phyloP scores from a whole-genome alignment of 805 yeast species.

The Ogataea pignaliae region DNA sequence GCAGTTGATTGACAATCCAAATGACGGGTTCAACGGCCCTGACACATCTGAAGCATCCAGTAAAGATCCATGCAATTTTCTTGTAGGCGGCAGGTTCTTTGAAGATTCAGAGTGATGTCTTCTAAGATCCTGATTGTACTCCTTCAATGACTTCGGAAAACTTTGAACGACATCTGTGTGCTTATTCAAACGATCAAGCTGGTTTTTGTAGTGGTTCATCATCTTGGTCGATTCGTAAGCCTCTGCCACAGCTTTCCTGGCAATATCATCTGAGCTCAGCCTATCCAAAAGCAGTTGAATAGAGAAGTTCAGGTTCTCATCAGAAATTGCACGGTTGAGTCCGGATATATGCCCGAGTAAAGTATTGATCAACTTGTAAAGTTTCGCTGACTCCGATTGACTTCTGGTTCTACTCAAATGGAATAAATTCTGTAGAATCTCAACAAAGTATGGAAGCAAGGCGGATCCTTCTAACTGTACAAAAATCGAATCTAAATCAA shows the following conservation, averaged over 20 bases:
- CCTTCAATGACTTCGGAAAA: background rate
- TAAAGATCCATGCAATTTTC: too few relatives aligned
- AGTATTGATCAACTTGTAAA: conserved; percentile 7
- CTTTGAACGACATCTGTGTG: background rate
- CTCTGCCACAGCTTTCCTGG: conserved; percentile 58
- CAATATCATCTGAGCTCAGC: conserved; percentile 33
- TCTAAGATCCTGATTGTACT: too few relatives aligned
- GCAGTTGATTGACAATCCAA: too few relatives aligned
- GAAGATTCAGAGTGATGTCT: too few relatives aligned
- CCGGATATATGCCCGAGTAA: conserved; percentile 11
- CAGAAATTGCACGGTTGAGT: conserved; percentile 4
- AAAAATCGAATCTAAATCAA: conserved; percentile 21
- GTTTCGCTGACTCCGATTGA: conserved; percentile 3
- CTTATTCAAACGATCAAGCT: background rate
- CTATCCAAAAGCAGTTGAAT: conserved; percentile 17
- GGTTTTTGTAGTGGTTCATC: conserved; percentile 7
- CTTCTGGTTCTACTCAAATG: conserved; percentile 8
- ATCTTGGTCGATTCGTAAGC: conserved; percentile 46
- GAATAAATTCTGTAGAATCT: conserved; percentile 10
- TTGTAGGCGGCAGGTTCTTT: too few relatives aligned
- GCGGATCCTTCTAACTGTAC: conserved; percentile 18
- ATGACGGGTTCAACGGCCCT: too few relatives aligned
- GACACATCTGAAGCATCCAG: too few relatives aligned
- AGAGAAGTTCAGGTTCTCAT: conserved; percentile 10
- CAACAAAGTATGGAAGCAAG: background rate